Percentiles rank a stretch among this genome's conserved stretches.
Evolutionary conservation across 2,329 filamentous ascomycete species (phyloP).

Genomic region (Colletotrichum abscissum): DNA sequence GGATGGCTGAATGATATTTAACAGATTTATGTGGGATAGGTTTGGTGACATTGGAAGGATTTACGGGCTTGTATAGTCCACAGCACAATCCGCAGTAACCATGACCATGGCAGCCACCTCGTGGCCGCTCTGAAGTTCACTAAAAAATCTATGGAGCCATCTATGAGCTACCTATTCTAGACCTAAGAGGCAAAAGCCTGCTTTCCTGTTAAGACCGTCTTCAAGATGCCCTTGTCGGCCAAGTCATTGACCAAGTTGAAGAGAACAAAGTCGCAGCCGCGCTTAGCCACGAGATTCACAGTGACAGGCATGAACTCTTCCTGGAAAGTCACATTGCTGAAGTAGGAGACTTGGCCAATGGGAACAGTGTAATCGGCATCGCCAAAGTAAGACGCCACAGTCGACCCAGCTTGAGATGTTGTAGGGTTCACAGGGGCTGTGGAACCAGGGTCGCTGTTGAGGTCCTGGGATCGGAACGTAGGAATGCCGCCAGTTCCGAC

Average conservation of each 20-base stretch:
- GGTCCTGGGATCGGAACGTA: conserved; percentile 48
- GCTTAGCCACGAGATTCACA: conserved; percentile 52
- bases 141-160: not conserved
- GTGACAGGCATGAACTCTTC: conserved; percentile 55
- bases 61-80: no score
- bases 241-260: conserved; percentile 53
- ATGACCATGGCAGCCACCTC: not conserved
- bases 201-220: conserved; percentile 48
- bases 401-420: conserved; percentile 37
- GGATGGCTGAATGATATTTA: no score
- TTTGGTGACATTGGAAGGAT: no score
- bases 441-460: conserved; percentile 44
- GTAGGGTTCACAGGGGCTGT: conserved; percentile 44
- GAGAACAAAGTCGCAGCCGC: conserved; percentile 56
- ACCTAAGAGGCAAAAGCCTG: not conserved
- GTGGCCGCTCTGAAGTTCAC: not conserved
- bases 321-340: conserved; percentile 50
- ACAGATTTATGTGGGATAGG: no score
- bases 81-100: no score
- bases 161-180: not conserved
- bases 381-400: conserved; percentile 40
- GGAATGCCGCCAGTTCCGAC: conserved; percentile 54
- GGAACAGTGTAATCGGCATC: conserved; percentile 54
- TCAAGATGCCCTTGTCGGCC: conserved; percentile 50
- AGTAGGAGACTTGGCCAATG: conserved; percentile 54